Conservation (phyloP, 495 filamentous ascomycete species). For the Chlorociboria aeruginascens region DNA sequence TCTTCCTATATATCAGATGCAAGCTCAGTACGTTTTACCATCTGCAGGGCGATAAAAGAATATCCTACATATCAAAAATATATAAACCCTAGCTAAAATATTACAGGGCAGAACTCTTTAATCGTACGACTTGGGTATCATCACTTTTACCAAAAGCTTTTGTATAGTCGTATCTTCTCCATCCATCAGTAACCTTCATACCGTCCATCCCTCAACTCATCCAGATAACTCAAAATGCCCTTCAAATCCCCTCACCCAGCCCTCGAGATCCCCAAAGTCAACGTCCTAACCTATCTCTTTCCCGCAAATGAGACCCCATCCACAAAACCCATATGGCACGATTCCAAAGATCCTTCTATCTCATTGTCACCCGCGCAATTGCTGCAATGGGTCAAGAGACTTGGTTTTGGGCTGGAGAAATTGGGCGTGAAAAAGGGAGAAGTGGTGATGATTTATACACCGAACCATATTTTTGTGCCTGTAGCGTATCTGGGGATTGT, state of each 20-base stretch:
- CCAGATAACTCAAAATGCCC: slow-evolving; percentile 16
- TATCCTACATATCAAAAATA: no score
- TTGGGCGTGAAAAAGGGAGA: slow-evolving; percentile 26
- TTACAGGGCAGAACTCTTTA: no score
- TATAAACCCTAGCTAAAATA: no score
- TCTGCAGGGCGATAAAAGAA: no score
- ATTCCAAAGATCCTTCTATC: slow-evolving; percentile 24
- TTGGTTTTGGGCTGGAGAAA: slow-evolving; percentile 29
- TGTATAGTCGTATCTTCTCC: no score
- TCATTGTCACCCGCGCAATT: slow-evolving; percentile 25
- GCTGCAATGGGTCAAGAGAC: slow-evolving; percentile 30
- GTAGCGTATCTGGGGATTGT: slow-evolving; percentile 35
- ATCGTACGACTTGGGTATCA: no score
- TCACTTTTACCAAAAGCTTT: no score
- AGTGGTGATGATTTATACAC: slow-evolving; percentile 33
- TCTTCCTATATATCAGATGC: no score
- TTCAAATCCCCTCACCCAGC: slow-evolving; percentile 18
- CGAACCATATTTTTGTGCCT: slow-evolving; percentile 36
- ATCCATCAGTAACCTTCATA: no score
- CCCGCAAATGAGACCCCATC: slow-evolving; percentile 24
- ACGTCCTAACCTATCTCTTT: slow-evolving; percentile 33
- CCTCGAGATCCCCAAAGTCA: slow-evolving; percentile 28
- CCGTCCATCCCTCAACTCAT: no score
- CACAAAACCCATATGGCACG: slow-evolving; percentile 32
- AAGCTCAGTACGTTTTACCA: no score